These are phyloP conservation scores for Pelargonium australe DNA, from an alignment of 441 rosid species.

Conservation along the genomic window DNA sequence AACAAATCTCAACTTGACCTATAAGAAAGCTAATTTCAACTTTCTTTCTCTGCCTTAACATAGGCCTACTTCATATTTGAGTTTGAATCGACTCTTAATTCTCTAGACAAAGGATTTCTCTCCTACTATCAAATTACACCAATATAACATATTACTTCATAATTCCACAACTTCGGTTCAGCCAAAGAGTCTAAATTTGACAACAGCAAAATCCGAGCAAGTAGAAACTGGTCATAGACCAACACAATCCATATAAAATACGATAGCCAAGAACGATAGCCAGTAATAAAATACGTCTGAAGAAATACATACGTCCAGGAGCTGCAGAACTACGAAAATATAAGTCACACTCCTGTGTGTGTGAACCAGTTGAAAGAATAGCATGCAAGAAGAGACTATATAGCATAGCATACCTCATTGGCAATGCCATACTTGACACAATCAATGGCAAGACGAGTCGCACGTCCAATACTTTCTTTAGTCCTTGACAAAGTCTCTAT, in stretches of 20 bases:
- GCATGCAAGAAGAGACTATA: background rate
- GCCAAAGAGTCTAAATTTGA: background rate
- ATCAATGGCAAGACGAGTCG: constrained; percentile 97
- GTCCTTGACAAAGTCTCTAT: constrained; percentile 97
- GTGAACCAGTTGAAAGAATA: background rate
- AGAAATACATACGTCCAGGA: too few relatives aligned
- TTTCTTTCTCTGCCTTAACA: background rate
- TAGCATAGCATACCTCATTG: constrained; percentile 64
- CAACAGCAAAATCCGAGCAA: background rate
- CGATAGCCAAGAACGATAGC: background rate
- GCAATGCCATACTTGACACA: constrained; percentile 98
- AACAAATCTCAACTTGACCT: background rate
- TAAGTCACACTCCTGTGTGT: background rate
- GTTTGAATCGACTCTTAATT: too few relatives aligned
- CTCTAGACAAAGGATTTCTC: too few relatives aligned
- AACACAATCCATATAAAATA: background rate
- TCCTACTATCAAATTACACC: constrained; percentile 5
- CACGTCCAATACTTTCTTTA: constrained; percentile 98
- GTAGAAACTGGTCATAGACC: background rate
- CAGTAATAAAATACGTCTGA: too few relatives aligned
- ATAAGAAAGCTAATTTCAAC: background rate
- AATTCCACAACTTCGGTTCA: background rate
- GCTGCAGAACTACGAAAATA: background rate
- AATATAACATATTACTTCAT: background rate
- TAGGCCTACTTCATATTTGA: too few relatives aligned